Percentiles rank a stretch among this genome's conserved stretches.
Conservation (phyloP, 306 rosid genomes). For the Castanea sativa region DNA sequence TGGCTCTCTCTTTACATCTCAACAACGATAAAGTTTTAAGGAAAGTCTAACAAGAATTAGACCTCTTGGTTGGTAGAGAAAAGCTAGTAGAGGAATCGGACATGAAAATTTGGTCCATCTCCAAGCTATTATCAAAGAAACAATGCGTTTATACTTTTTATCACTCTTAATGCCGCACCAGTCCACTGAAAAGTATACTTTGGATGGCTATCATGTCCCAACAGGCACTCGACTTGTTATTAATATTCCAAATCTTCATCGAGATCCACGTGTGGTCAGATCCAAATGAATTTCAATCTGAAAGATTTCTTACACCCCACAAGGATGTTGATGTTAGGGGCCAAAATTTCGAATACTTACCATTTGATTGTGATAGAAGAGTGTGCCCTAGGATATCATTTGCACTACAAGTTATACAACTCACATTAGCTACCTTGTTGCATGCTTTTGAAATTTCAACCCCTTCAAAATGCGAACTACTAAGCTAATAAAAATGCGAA, state of each 20-base stretch:
- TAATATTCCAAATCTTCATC: slow-evolving; percentile 16
- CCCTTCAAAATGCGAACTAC: no score
- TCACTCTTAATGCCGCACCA: slow-evolving; percentile 16
- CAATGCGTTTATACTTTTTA: slow-evolving; percentile 19
- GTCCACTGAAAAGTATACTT: slow-evolving; percentile 17
- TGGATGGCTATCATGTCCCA: slow-evolving; percentile 18
- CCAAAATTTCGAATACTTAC: slow-evolving; percentile 18
- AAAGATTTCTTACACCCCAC: slow-evolving; percentile 19
- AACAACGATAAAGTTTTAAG: neutral
- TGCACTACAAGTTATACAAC: slow-evolving; percentile 8
- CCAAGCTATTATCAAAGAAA: slow-evolving; percentile 26
- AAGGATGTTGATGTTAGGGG: slow-evolving; percentile 23
- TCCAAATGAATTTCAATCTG: slow-evolving; percentile 18
- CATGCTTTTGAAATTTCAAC: slow-evolving; percentile 5
- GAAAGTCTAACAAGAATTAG: slow-evolving; percentile 9
- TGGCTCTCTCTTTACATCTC: slow-evolving; percentile 11
- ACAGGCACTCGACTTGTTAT: slow-evolving; percentile 12
- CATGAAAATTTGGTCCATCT: slow-evolving; percentile 24
- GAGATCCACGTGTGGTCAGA: slow-evolving; percentile 35
- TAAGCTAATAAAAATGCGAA: no score
- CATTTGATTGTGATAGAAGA: slow-evolving; percentile 38
- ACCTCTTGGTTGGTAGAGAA: slow-evolving; percentile 5
- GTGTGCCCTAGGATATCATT: slow-evolving; percentile 22
- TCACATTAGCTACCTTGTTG: slow-evolving; percentile 18
- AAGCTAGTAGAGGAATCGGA: slow-evolving; percentile 26